Evolutionary conservation across 768 basidiomycete genomes (phyloP).

Genomic region (Amanita inopinata): DNA sequence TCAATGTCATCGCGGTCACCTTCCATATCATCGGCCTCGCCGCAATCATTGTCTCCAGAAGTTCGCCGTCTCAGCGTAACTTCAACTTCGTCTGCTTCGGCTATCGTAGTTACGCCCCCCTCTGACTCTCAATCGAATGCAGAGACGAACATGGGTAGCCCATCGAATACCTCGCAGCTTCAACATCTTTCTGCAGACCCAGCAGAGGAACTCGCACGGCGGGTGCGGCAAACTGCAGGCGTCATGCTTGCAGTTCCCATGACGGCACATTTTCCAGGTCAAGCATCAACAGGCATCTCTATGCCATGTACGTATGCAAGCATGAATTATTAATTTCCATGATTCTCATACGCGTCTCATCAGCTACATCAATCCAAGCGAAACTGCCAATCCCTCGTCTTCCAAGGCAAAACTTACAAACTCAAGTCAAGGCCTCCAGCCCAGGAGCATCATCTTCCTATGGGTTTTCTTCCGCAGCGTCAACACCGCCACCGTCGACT

Average conservation of each 20-base stretch:
- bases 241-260: slow-evolving; percentile 43
- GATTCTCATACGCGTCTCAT: slow-evolving; percentile 8
- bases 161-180: too few relatives aligned
- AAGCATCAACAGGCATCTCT: slow-evolving; percentile 8
- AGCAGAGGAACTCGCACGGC: slow-evolving; percentile 34
- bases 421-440: slow-evolving; percentile 16
- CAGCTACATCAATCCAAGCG: slow-evolving; percentile 15
- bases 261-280: slow-evolving; percentile 24
- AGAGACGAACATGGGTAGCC: too few relatives aligned
- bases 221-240: slow-evolving; percentile 45
- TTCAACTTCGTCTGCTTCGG: slow-evolving; percentile 17
- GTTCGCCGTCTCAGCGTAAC: slow-evolving; percentile 42
- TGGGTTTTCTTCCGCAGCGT: slow-evolving; percentile 31
- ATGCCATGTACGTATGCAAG: slow-evolving; percentile 15
- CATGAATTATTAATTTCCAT: background rate
- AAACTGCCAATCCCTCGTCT: slow-evolving; percentile 33
- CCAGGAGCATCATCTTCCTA: slow-evolving; percentile 33
- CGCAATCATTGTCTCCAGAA: slow-evolving; percentile 17
- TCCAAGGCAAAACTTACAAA: slow-evolving; percentile 18
- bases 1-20: slow-evolving; percentile 17
- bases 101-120: too few relatives aligned
- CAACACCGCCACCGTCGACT: slow-evolving; percentile 23
- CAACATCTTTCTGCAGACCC: slow-evolving; percentile 18
- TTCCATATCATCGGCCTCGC: slow-evolving; percentile 18
- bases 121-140: too few relatives aligned